Evolutionary conservation across 352 stramenopile species (phyloP).

Genomic region (Phytophthora kernoviae): DNA sequence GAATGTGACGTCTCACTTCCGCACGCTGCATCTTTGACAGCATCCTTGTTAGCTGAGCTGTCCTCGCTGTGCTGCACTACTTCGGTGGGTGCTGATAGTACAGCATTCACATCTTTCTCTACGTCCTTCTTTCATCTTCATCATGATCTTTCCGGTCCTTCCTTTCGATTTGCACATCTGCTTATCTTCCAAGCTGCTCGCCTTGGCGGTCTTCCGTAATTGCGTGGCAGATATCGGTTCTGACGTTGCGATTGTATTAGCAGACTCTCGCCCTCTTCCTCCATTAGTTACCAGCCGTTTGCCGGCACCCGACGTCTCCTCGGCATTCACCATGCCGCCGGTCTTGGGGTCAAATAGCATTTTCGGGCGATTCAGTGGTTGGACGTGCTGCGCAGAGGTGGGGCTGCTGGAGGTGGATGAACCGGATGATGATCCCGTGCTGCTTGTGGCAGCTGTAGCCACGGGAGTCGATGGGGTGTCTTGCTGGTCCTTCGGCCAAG

Average conservation of each 20-base stretch:
- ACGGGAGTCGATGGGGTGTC: constrained; percentile 14
- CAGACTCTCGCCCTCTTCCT: constrained; percentile 5
- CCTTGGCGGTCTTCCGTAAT: not conserved
- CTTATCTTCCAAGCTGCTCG: not conserved
- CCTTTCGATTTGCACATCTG: constrained; percentile 3
- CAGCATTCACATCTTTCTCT: not conserved
- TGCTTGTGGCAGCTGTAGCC: constrained; percentile 11
- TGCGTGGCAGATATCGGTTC: not conserved
- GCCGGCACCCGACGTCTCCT: constrained; percentile 14
- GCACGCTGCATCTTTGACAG: constrained; percentile 2
- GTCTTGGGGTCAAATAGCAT: constrained; percentile 82
- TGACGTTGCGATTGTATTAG: not conserved
- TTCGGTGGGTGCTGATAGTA: too few species aligned
- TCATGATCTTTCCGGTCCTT: constrained; percentile 4
- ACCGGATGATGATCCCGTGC: constrained; percentile 18
- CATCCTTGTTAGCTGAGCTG: not conserved
- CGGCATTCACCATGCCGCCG: constrained; percentile 54
- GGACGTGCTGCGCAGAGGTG: constrained; percentile 34
- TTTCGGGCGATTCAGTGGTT: constrained; percentile 66
- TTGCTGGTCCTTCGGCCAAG: constrained; percentile 7
- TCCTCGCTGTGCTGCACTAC: too few species aligned
- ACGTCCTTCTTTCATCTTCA: constrained; percentile 1
- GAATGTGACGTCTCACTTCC: not conserved
- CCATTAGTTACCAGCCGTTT: constrained; percentile 16
- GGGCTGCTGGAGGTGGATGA: constrained; percentile 21